Evolutionary conservation across 2,329 filamentous ascomycete species (phyloP), one percentile per base, ranked within the genome.

Genomic region (Hortaea sp.): DNA sequence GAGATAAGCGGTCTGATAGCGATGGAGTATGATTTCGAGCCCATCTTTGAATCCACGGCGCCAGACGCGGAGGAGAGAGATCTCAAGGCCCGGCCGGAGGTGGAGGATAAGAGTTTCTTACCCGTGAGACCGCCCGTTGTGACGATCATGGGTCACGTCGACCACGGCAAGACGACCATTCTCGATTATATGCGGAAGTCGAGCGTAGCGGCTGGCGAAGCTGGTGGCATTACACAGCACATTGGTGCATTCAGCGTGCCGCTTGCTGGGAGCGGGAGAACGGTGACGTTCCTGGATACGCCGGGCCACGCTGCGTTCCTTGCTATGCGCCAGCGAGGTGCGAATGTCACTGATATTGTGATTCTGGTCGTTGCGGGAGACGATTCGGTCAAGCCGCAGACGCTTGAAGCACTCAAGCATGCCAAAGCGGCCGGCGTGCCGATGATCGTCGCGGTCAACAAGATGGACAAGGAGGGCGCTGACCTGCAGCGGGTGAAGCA

Each of bases 61-160:
- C 43, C 40, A n/a, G 48, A 53, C 63, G 58, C 82, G 72, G 63
- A 68, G 12, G 79, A 83, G 41, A 72, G 80, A 39, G 90, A 98
- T 63, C 68, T 98, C 35, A 77, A 76, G 50, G 76, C 85, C 27
- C 78, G 82, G 7, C 82, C 88, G 1, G 69, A 75, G 28, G 78
- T 79, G 6, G 81, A 81, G 57, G 86, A 90, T 63, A 76, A 72
- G 42, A 79, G 84, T 0, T 57, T 66, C 10, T 67, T 95, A 6
- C 88, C 88, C 1, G 66, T 72, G 31, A 79, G 94, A 11, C 90
- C 92, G 6, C 94, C 92, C 0, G 88, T 98, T 32, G 89, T 98
- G 35, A 97, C 94, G 0, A 98, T 98, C 60, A 98, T 98, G 94
- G 92, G 92, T 2, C 92, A 98, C 54, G 92, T 98, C 57, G 94